Conservation (phyloP, 331 rosid species). For the Rhamnella rubrinervis region DNA sequence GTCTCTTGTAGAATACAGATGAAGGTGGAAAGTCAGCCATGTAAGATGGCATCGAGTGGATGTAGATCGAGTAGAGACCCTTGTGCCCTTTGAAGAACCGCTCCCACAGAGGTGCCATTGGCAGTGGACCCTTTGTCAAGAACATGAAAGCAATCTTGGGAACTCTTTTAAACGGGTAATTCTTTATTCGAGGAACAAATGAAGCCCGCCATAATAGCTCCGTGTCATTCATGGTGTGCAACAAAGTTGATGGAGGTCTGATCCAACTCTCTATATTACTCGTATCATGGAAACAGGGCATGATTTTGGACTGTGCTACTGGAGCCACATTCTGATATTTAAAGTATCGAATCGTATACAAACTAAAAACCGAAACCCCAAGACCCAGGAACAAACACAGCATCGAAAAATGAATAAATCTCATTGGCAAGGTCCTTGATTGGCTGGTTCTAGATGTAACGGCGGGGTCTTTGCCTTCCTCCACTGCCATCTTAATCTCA, state of each 20-base stretch:
- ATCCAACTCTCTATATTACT: constrained; percentile 57
- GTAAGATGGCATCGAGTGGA: constrained; percentile 83
- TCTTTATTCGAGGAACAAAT: constrained; percentile 49
- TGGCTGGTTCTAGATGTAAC: constrained; percentile 41
- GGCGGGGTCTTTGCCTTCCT: constrained; percentile 79
- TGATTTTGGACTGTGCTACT: constrained; percentile 33
- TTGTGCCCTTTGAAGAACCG: constrained; percentile 70
- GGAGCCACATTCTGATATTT: constrained; percentile 50
- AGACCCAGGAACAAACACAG: constrained; percentile 66
- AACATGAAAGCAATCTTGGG: constrained; percentile 98
- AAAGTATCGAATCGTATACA: constrained; percentile 68
- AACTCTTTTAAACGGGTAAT: constrained; percentile 69
- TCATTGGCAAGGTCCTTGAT: constrained; percentile 65
- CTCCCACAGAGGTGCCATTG: constrained; percentile 94
- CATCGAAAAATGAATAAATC: constrained; percentile 63
- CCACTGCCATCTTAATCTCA: constrained; percentile 48
- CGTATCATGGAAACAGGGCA: constrained; percentile 55
- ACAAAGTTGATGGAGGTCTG: constrained; percentile 58
- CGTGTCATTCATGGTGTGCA: constrained; percentile 73
- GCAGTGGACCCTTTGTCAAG: constrained; percentile 95
- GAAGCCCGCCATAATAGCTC: constrained; percentile 92
- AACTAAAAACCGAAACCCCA: constrained; percentile 69
- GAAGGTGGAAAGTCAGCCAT: constrained; percentile 48
- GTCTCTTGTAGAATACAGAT: constrained; percentile 71
- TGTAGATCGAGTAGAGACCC: constrained; percentile 64